Base-by-base conservation (phyloP, 2,329 filamentous ascomycete genomes). In the Teratosphaeria epicoccoides region DNA sequence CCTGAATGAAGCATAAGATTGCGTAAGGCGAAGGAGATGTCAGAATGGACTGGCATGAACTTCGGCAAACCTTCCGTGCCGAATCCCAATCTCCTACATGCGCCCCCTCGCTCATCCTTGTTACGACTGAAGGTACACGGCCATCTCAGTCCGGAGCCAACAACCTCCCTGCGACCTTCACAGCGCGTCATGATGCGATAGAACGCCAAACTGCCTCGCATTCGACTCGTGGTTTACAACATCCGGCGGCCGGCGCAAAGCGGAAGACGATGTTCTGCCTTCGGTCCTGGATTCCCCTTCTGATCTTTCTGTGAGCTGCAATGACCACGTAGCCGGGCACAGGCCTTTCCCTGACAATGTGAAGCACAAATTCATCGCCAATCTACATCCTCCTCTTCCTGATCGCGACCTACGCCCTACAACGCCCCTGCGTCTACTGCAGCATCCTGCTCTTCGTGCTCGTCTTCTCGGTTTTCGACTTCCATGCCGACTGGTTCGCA, bases 391-490 rank as follows among this genome's bases (percentile, higher is more conserved):
- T 74, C 55, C 70, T 75, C 65, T 76, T 76, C 66, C 69, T 98
- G 74, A 78, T 88, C 59, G 88, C 90, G 70, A 95, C 90, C 59
- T 97, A 95, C 76, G 87, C 95, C 72, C 83, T 98, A 63, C 95
- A 96, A 73, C 84, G 91, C 51, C 93, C 93, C 50, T 98, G 93
- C 75, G 85, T 95, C 62, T 98, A 98, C 78, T 98, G 93, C 80
- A 95, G 89, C 55, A 83, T 96, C 56, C 85, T 98, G 50, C 87
- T 98, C 47, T 80, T 95, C 59, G 89, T 97, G 62, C 88, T 98
- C 61, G 95, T 96, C 75, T 80, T 90, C 59, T 94, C 89, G 68
- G 93, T 97, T 73, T 93, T 97, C 76, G 91, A 97, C 73, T 86
- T 96, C 63, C 79, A 76, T 60, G 86, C 83, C 63, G 88, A 94